These are phyloP conservation scores for Fonsecaea monophora DNA, from an alignment of 2,329 filamentous ascomycete genomes.

Conservation along the genomic window DNA sequence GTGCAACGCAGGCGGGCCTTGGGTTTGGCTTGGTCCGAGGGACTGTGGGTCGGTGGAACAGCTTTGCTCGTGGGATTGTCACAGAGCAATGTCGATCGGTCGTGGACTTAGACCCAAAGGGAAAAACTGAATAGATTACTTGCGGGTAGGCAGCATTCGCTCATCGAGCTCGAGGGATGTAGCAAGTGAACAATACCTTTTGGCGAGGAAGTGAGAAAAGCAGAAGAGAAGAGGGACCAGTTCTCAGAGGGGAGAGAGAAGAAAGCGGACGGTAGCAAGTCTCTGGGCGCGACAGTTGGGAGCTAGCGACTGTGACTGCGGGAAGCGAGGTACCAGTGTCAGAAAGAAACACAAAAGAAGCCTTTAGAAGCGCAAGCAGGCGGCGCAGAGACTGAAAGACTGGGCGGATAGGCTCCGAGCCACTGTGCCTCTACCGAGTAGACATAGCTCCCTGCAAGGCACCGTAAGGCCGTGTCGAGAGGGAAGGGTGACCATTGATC, in stretches of 20 bases:
- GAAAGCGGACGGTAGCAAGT: neutral
- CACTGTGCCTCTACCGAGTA: neutral
- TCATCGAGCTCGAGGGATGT: neutral
- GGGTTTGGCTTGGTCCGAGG: neutral
- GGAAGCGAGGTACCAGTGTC: slow-evolving; percentile 3
- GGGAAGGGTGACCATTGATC: neutral
- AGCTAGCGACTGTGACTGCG: slow-evolving; percentile 3
- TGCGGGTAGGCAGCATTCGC: neutral
- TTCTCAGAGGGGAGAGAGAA: neutral
- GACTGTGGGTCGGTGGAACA: slow-evolving; percentile 8
- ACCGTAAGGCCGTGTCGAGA: neutral
- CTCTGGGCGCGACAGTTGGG: neutral
- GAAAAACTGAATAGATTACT: neutral
- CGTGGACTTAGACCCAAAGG: slow-evolving; percentile 2
- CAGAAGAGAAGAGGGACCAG: neutral
- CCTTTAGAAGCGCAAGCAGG: slow-evolving; percentile 14
- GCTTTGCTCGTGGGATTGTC: slow-evolving; percentile 14
- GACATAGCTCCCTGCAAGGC: slow-evolving; percentile 7
- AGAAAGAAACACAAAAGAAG: slow-evolving; percentile 21
- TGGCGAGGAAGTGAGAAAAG: neutral
- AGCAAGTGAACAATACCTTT: neutral
- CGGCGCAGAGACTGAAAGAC: neutral
- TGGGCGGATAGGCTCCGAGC: slow-evolving; percentile 2
- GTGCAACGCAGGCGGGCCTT: slow-evolving; percentile 4
- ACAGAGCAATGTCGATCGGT: slow-evolving; percentile 18